Conservation (phyloP, 495 filamentous ascomycete species). For the Aspergillus haitiensis region DNA sequence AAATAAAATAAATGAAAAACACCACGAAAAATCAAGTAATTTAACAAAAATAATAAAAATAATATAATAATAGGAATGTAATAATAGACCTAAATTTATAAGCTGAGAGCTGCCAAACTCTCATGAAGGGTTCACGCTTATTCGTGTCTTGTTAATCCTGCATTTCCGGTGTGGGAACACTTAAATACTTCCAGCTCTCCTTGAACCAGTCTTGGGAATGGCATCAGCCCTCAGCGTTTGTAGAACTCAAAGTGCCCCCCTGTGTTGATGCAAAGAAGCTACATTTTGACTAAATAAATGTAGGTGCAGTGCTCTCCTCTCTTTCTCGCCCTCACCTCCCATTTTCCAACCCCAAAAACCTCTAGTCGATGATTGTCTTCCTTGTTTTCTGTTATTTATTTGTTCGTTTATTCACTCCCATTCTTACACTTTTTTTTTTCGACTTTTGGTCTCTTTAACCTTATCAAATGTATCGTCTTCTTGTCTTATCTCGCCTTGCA, state of each 20-base stretch:
- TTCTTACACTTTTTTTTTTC: background rate
- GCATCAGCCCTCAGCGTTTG: conserved; percentile 8
- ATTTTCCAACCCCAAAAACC: too few relatives aligned
- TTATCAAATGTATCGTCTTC: background rate
- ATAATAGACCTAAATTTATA: conserved; percentile 12
- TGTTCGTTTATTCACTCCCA: background rate
- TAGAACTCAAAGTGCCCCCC: background rate
- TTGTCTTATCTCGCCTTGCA: conserved; percentile 5
- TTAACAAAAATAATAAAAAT: conserved; percentile 10
- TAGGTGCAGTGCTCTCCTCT: conserved; percentile 5
- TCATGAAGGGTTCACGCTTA: conserved; percentile 23
- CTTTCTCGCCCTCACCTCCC: background rate
- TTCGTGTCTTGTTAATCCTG: conserved; percentile 23
- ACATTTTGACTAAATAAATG: conserved; percentile 1
- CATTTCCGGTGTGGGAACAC: conserved; percentile 14
- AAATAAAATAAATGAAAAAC: conserved; percentile 10
- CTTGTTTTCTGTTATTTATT: background rate
- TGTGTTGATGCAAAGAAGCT: background rate
- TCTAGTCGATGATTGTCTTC: too few relatives aligned
- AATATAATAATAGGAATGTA: conserved; percentile 9
- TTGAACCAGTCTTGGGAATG: conserved; percentile 21
- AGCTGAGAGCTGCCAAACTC: conserved; percentile 21
- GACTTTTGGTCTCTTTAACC: background rate
- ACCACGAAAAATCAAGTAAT: background rate
- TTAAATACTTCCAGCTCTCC: conserved; percentile 25